phyloP scores from a whole-genome alignment of 345 rosid species.

The Murraya koenigii region DNA sequence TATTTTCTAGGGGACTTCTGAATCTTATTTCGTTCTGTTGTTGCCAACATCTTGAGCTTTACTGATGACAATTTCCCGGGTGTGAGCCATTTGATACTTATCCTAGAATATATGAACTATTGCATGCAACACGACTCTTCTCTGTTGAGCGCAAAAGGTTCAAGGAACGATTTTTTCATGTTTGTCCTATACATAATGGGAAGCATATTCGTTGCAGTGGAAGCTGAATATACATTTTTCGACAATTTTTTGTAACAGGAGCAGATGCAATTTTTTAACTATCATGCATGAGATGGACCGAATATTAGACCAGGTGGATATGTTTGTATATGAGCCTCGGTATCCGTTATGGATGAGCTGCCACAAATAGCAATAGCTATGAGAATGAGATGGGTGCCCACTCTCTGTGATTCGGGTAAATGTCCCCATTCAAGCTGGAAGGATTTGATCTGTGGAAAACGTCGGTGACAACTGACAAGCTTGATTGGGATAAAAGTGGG shows the following conservation, averaged over 20 bases:
- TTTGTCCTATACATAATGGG: neutral
- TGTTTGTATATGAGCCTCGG: conserved; percentile 51
- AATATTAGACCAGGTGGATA: conserved; percentile 54
- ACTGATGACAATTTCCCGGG: conserved; percentile 27
- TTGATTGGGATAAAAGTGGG: neutral
- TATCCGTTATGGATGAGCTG: conserved; percentile 48
- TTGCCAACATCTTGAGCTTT: conserved; percentile 1
- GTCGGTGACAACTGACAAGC: conserved; percentile 17
- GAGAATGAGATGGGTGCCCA: conserved; percentile 50
- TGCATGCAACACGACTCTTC: conserved; percentile 71
- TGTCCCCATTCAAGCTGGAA: conserved; percentile 67
- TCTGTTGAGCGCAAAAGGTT: conserved; percentile 56
- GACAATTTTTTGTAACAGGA: neutral
- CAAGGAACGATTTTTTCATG: neutral
- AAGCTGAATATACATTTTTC: neutral
- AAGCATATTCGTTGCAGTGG: neutral
- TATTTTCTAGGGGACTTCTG: neutral
- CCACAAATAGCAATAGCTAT: conserved; percentile 42
- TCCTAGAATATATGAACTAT: conserved; percentile 62
- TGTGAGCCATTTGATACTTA: conserved; percentile 68
- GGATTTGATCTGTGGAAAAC: conserved; percentile 55
- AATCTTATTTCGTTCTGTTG: neutral
- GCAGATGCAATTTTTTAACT: conserved; percentile 49
- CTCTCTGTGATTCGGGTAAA: conserved; percentile 49
- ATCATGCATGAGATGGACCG: conserved; percentile 69